Base-by-base conservation (phyloP, 2,329 filamentous ascomycete genomes). In the Helminthosporium solani region DNA sequence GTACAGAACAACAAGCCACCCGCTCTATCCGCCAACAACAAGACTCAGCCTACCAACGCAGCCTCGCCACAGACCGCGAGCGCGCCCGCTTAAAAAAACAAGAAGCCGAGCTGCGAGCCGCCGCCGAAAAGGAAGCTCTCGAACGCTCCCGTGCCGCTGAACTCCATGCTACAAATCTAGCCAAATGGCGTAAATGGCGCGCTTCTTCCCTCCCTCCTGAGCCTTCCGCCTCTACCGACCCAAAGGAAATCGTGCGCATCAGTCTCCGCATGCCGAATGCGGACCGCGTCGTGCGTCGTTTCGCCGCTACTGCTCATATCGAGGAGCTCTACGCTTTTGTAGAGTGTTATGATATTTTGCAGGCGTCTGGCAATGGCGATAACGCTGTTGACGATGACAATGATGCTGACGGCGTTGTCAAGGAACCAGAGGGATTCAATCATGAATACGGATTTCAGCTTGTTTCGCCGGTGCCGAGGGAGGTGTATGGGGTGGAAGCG, bases 311-410 rank as follows among this genome's bases (percentile, higher is more conserved):
- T n/a, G 82, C 87, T 0, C 78, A 80, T 2, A 75, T 97, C 30
- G 92, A 97, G 66, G 90, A 96, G 61, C 73, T 99, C 5, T 97
- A 97, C 69, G 94, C 92, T 0, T 96, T 95, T 72, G 90, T 97
- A 2, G 94, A 99, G 65, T 97, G 92, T 72, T 86, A 90, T 66
- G 84, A 89, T 42, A 58, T 86, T 5, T 58, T 90, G 2, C 70
- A 79, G 28, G 70, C 72, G 2, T 68, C 63, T 18, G 69, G 68
- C 15, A 46, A 49, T 48, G 60, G 57, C 3, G 67, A 71, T 14
- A 66, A 73, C 25, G 70, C 69, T 1, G 62, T n/a, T n/a, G n/a
- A n/a, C n/a, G n/a, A n/a, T n/a, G n/a, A n/a, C n/a, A n/a, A n/a
- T n/a, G n/a, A n/a, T n/a, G n/a, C n/a, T n/a, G n/a, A n/a, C n/a